Conservation (phyloP, 371 early-diverging fungal genomes). For the Mucor lusitanicus region DNA sequence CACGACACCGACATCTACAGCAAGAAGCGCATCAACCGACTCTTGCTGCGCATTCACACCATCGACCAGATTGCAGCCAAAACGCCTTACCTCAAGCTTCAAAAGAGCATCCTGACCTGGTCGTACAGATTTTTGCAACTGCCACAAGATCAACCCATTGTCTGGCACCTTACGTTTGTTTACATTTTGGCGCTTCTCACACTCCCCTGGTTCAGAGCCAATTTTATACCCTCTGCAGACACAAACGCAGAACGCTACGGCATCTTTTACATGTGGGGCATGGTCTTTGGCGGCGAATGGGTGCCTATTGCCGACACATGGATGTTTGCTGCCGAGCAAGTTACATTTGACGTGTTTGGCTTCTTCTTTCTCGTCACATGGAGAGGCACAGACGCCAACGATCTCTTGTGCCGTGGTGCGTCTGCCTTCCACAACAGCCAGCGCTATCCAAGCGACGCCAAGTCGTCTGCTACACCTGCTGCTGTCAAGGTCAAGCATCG, state of each 20-base stretch:
- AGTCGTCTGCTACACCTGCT: not conserved
- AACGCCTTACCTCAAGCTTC: conserved; percentile 10
- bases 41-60: conserved; percentile 32
- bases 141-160: conserved; percentile 27
- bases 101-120: conserved; percentile 36
- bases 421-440: not conserved
- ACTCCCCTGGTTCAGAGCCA: conserved; percentile 54
- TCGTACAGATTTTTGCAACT: conserved; percentile 29
- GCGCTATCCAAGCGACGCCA: not conserved
- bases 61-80: conserved; percentile 22
- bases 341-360: conserved; percentile 45
- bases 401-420: conserved; percentile 9
- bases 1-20: conserved; percentile 7
- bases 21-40: conserved; percentile 4
- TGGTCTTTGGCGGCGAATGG: conserved; percentile 64
- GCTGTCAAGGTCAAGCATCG: not conserved
- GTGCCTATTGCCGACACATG: conserved; percentile 83
- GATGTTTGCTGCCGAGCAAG: conserved; percentile 58
- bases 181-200: conserved; percentile 51
- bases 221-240: conserved; percentile 57
- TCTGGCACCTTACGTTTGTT: conserved; percentile 49
- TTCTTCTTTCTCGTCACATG: conserved; percentile 44
- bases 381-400: conserved; percentile 25
- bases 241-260: conserved; percentile 45
- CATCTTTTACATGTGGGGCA: conserved; percentile 63